Evolutionary conservation across 495 filamentous ascomycete species (phyloP), one percentile per base, ranked within the genome.

Genomic region (Margaritispora aquatica): DNA sequence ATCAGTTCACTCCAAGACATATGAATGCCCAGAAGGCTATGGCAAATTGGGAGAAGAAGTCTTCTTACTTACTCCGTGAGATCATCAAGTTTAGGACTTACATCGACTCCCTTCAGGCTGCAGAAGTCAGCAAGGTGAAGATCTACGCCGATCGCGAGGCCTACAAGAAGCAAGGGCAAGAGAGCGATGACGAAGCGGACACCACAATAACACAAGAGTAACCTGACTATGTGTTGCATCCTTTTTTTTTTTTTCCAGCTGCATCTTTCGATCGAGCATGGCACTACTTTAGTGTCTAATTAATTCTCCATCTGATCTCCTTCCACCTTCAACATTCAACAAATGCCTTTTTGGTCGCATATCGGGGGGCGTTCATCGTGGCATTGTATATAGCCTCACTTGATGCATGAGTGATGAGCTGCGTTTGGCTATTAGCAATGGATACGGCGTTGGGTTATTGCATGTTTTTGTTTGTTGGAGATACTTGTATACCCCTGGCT

Each of bases 21-120:
- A 82, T 84, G 21, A 99, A 97, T 69, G 77, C 83, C 22, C 73
- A 73, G 50, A 92, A 89, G 71, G 89, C 93, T 1, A 86, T 96
- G 86, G 77, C 85, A 3, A 99, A 99, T 69, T 99, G 95, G 95
- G 92, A 99, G 75, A 83, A 87, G 56, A 97, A 97, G 73, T 93
- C 88, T 36, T 85, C 86, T 27, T 96, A 97, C 69, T 74, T 99
- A 41, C 75, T 97, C 21, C 79, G 87, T n/a, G 94, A 99, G 73
- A 97, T 93, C 68, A 89, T 96, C 64, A 99, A 97, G 68, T 97
- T 96, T 71, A 77, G 85, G 51, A 97, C 92, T 0, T 99, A 97
- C 61, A 90, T 96, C 60, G 95, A 97, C 67, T 83, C 81, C 27
- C 73, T 99, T 27, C 69, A 71, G 54, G 69, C 71, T 15, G 78